Base-by-base conservation (phyloP, 2,329 filamentous ascomycete genomes). In the Alternaria triticina region DNA sequence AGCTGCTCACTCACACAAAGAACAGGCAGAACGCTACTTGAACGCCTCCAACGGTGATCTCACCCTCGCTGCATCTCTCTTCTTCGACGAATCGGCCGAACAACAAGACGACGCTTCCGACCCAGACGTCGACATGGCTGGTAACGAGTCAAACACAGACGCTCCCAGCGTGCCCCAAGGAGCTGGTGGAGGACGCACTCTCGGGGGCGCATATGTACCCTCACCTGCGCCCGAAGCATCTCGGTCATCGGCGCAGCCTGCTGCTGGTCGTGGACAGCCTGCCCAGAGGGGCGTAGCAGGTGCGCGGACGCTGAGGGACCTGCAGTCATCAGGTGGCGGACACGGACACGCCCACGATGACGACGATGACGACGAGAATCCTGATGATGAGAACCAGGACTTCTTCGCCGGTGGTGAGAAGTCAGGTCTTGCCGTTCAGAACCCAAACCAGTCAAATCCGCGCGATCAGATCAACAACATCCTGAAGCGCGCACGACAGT, bases 381-480 rank as follows among this genome's bases (percentile, higher is more conserved):
- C 90, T 2, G 87, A 89, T 27, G 83, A 87, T 36, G 86, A 88
- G 66, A 84, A 85, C 25, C 83, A 84, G 62, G 91, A 96, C 74
- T 83, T 94, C 66, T 96, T 94, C 79, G 90, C 93, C 20, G 93
- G 93, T 55, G 93, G 93, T 33, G 93, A 95, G 81, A 96, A 96
- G 85, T 95, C 92, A 28, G 88, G 88, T n/a, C 80, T 90, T 25
- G 88, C 88, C 7, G 88, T 90, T 59, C 87, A 90, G 75, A 89
- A 90, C 71, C 88, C 88, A 2, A 85, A 86, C 72, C 84, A 87
- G 49, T 65, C 77, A 80, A 75, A 86, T 82, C 78, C 77, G 57
- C 74, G 79, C 44, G 83, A 85, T 62, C 82, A 84, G 62, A 85
- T 85, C 75, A 79, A 82, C 68, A 84, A 82, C 72, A 85, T 86